Evolutionary conservation across 2,329 filamentous ascomycete species (phyloP).

Genomic region (Stachybotrys chlorohalonatus): DNA sequence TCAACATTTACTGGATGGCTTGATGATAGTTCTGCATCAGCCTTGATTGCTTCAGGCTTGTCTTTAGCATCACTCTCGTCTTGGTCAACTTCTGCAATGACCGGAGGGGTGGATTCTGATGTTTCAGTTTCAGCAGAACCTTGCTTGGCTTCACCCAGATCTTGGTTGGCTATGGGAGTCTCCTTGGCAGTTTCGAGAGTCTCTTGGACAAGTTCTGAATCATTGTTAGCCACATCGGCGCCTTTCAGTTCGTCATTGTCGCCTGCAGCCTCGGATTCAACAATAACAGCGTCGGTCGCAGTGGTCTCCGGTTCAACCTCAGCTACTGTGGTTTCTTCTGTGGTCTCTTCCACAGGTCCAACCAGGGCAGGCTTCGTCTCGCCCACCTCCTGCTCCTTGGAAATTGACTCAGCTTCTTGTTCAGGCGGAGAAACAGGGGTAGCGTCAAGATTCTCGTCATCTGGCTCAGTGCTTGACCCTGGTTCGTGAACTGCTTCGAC

Average conservation of each 20-base stretch:
- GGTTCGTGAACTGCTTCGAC: neutral
- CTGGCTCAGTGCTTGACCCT: neutral
- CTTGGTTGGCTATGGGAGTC: neutral
- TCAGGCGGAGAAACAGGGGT: neutral
- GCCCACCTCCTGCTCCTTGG: neutral
- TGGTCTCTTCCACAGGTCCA: neutral
- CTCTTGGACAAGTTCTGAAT: neutral
- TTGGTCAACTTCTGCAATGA: constrained; percentile 6
- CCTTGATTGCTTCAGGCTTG: neutral
- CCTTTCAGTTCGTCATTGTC: neutral
- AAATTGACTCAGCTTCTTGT: neutral
- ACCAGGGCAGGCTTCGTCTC: neutral
- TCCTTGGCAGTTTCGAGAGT: neutral
- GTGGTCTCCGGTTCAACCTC: neutral
- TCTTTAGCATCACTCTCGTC: neutral
- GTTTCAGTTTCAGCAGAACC: neutral
- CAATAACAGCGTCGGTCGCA: neutral
- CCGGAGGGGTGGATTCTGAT: neutral
- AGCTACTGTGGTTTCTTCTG: neutral
- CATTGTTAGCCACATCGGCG: constrained; percentile 1
- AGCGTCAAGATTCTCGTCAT: neutral
- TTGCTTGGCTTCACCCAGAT: neutral
- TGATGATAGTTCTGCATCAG: too few relatives aligned
- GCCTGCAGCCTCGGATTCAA: neutral
- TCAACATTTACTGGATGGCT: too few relatives aligned